These are phyloP conservation scores for Cystobasidium tubakii DNA, from an alignment of 768 basidiomycete species.

Conservation along the genomic window DNA sequence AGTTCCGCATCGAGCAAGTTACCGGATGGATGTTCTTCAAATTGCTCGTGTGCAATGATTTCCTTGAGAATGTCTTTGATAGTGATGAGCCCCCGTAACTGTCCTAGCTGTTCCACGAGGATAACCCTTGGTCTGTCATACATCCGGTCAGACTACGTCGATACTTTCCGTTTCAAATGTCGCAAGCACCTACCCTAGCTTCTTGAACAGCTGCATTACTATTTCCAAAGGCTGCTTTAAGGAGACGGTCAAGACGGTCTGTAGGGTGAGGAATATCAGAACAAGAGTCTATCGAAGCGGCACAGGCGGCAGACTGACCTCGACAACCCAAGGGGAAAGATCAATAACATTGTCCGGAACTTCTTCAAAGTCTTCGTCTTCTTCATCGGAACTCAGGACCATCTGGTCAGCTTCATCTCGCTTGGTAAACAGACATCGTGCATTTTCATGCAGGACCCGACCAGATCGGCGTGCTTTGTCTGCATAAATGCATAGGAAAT, in stretches of 20 bases:
- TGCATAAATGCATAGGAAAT: constrained; percentile 51
- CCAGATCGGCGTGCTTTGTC: constrained; percentile 64
- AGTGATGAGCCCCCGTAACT: constrained; percentile 76
- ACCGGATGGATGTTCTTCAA: constrained; percentile 10
- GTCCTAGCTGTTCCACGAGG: constrained; percentile 79
- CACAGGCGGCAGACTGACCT: constrained; percentile 56
- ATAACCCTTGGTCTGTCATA: constrained; percentile 80
- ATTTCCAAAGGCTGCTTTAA: constrained; percentile 89
- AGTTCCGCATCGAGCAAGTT: constrained; percentile 40
- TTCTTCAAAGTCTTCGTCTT: constrained; percentile 50
- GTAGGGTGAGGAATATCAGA: constrained; percentile 30
- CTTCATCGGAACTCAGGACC: constrained; percentile 50
- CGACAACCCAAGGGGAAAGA: constrained; percentile 82
- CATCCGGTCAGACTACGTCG: not conserved
- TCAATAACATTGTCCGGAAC: constrained; percentile 49
- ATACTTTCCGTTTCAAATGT: not conserved
- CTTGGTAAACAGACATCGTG: constrained; percentile 66
- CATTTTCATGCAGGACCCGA: constrained; percentile 60
- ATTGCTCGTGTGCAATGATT: constrained; percentile 54
- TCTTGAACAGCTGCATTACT: constrained; percentile 93
- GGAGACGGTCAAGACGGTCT: constrained; percentile 92
- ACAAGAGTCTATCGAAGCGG: not conserved
- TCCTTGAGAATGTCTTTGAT: constrained; percentile 93
- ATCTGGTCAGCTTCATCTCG: constrained; percentile 60
- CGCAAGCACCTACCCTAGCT: constrained; percentile 73